A percentile compares a stretch with the other conserved stretches of the same genome.
Conservation (phyloP, 352 stramenopile species). For the Elongisporangium anandrum region DNA sequence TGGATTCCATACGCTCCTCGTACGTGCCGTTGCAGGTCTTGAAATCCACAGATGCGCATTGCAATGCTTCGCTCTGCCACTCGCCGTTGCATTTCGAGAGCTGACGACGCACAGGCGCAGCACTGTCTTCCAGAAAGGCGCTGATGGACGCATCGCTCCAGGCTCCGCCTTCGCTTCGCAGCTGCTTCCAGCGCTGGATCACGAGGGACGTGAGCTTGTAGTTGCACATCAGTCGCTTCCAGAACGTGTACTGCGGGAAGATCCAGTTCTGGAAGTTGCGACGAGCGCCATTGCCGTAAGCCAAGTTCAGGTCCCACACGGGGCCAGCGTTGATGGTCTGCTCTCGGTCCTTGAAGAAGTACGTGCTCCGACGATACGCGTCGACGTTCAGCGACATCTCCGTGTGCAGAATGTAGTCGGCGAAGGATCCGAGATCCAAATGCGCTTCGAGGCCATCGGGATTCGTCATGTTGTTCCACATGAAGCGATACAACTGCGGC, state of each 20-base stretch:
- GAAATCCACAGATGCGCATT: slow-evolving; percentile 54
- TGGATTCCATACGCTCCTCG: slow-evolving; percentile 31
- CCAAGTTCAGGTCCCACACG: slow-evolving; percentile 80
- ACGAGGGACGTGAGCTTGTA: slow-evolving; percentile 67
- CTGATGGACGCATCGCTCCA: slow-evolving; percentile 55
- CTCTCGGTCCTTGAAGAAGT: slow-evolving; percentile 74
- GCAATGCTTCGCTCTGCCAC: slow-evolving; percentile 42
- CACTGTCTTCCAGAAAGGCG: slow-evolving; percentile 45
- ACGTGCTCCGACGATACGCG: slow-evolving; percentile 72
- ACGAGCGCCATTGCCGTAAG: slow-evolving; percentile 64
- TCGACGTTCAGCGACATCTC: slow-evolving; percentile 82
- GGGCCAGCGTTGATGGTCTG: slow-evolving; percentile 74
- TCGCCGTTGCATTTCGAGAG: slow-evolving; percentile 48
- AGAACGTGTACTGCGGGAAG: slow-evolving; percentile 72
- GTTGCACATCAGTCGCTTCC: slow-evolving; percentile 79
- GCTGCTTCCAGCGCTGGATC: slow-evolving; percentile 71
- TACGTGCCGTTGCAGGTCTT: slow-evolving; percentile 61
- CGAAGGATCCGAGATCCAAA: slow-evolving; percentile 65
- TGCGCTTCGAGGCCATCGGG: slow-evolving; percentile 49
- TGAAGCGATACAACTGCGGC: slow-evolving; percentile 53
- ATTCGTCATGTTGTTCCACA: slow-evolving; percentile 80
- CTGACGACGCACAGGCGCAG: slow-evolving; percentile 38
- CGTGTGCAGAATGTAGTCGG: slow-evolving; percentile 77
- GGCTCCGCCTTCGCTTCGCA: slow-evolving; percentile 33
- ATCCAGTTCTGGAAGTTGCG: slow-evolving; percentile 62